Evolutionary conservation across 2,329 filamentous ascomycete species (phyloP), one percentile per base, ranked within the genome.

Genomic region (Neopestalotiopsis clavispora): DNA sequence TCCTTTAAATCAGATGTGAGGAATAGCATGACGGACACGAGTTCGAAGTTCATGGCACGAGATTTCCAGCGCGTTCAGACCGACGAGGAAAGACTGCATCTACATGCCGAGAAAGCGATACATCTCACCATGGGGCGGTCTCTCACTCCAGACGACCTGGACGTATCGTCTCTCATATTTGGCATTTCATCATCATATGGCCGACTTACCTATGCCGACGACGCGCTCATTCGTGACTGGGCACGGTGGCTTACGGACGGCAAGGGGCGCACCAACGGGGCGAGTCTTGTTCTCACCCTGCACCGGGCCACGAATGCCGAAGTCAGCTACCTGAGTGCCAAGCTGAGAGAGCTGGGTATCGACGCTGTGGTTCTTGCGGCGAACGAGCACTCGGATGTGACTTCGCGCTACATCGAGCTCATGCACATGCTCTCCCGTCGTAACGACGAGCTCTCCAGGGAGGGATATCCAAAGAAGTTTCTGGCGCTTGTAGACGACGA

Each of bases 401-500:
- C 80, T 0, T 75, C 74, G 56, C 72, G 79, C 20, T 83, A 84
- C 68, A 73, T 81, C 28, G 81, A 82, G 68, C 76, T 84, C 68
- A 74, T 80, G 2, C 71, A 77, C 12, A 73, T 78, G 23, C 72
- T 83, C 52, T 76, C 78, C 57, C 74, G 74, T 4, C 78, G 80
- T 58, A 75, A 74, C 4, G 78, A 76, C 2, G 78, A 75, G 4
- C 71, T 84, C 4, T 76, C 77, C 1, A 77, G 78, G 5, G 79
- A 78, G 14, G 80, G 79, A 4, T 74, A 78, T 23, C 71, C 73
- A 59, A 84, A 83, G 76, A 77, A 74, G 58, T 85, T 82, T 77
- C 80, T 81, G 49, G 83, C 79, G 1, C 75, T 86, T 1, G 71
- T 86, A 1, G 84, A 86, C 40, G 83, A 85, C 70, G 80, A 82